Evolutionary conservation across 441 rosid species (phyloP), one percentile per base, ranked within the genome.

Genomic region (Syzygium malaccense): DNA sequence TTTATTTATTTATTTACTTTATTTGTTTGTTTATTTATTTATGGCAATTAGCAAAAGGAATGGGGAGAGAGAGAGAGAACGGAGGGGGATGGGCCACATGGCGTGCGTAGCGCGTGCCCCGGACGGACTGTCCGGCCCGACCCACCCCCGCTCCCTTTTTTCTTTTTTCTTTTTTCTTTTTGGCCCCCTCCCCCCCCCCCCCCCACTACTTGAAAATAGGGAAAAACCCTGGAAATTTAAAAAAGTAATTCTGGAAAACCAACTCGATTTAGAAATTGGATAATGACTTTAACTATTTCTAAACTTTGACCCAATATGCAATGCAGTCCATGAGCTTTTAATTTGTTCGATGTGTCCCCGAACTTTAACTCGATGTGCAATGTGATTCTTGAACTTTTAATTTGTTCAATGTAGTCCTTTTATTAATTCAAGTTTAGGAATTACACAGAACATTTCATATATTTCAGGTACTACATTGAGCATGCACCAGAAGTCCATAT

Each of bases 1-100:
- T 89, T 62, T 91, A 86, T 92, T 91, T 92, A 89, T 88, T 86
- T 66, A 91, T 18, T 55, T 30, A 87, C 75, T 88, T 86, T 62
- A 91, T 25, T 48, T 32, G 87, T 83, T n/a, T 9, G 66, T 53
- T 88, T n/a, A 45, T 84, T 88, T 88, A 87, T 25, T 28, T 37
- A 5, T 71, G 79, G 79, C 26, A 68, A 71, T 32, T 32, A 33
- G 25, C 45, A 14, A 30, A 64, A 17, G 20, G 1, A n/a, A 1
- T 30, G 30, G 66, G 26, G 66, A 26, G 7, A 4, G 15, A 26
- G 8, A 32, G 20, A 2, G 25, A 20, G 41, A 8, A 23, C 9
- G 6, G 8, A 17, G 78, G 49, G 28, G 15, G 28, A 20, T 2
- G 80, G 28, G 26, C 80, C 83, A 20, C 83, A 37, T 23, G 83